Conservation (phyloP, 2,329 filamentous ascomycete genomes). For the Monilinia polystroma region DNA sequence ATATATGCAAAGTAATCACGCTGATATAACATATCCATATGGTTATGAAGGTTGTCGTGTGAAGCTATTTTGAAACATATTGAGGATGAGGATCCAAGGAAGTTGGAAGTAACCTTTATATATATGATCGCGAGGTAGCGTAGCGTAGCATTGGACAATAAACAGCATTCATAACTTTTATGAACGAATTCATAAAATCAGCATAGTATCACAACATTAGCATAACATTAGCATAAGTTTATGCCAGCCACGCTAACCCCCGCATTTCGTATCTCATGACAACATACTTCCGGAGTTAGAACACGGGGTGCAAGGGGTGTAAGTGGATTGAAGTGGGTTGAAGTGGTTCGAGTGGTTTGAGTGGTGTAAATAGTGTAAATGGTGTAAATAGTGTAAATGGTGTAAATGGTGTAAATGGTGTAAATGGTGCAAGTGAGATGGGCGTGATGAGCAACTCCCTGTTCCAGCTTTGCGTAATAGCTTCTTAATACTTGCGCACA, state of each 20-base stretch:
- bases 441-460: no score
- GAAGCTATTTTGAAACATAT: neutral
- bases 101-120: neutral
- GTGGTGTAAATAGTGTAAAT: no score
- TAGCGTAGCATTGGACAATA: no score
- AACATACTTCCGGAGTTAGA: neutral
- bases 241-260: conserved; percentile 12
- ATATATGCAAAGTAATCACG: neutral
- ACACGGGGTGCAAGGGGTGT: neutral
- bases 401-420: no score
- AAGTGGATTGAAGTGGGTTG: neutral
- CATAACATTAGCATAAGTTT: neutral
- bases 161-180: neutral
- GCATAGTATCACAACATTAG: neutral
- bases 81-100: neutral
- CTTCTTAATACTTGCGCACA: no score
- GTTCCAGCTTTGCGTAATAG: no score
- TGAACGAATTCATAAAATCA: neutral
- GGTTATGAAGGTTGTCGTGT: neutral
- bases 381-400: no score
- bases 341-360: no score
- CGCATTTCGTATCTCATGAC: conserved; percentile 14
- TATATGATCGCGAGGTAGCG: no score
- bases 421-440: no score
- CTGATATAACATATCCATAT: neutral